These are phyloP conservation scores for Apiospora sp. DNA, from an alignment of 2,329 filamentous ascomycete genomes.

Conservation along the genomic window DNA sequence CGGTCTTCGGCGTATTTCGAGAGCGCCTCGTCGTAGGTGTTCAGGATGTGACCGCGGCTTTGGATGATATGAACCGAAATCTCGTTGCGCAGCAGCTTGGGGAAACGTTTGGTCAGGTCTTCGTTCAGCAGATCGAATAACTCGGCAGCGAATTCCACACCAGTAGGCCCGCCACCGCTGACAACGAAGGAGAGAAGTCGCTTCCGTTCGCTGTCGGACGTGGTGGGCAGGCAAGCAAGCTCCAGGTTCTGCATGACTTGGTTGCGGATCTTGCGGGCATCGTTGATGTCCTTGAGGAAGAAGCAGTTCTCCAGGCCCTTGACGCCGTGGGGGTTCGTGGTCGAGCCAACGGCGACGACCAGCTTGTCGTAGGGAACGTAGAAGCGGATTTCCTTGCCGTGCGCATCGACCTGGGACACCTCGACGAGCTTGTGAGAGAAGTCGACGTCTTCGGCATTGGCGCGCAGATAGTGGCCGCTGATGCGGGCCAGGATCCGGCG, in stretches of 20 bases:
- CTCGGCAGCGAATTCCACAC: slow-evolving; percentile 97
- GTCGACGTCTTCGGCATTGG: slow-evolving; percentile 85
- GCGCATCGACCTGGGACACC: slow-evolving; percentile 74
- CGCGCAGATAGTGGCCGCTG: slow-evolving; percentile 89
- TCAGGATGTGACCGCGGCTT: slow-evolving; percentile 91
- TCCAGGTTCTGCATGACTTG: slow-evolving; percentile 90
- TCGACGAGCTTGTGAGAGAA: slow-evolving; percentile 93
- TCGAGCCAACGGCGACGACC: slow-evolving; percentile 88
- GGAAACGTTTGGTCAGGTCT: slow-evolving; percentile 84
- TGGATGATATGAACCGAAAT: slow-evolving; percentile 98
- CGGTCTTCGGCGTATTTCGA: slow-evolving; percentile 91
- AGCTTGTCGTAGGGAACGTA: slow-evolving; percentile 98
- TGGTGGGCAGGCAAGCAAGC: slow-evolving; percentile 90
- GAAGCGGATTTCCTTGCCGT: slow-evolving; percentile 80
- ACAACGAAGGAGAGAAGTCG: slow-evolving; percentile 94
- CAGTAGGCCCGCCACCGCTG: slow-evolving; percentile 92
- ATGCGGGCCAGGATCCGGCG: slow-evolving; percentile 81
- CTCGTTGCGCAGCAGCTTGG: slow-evolving; percentile 90
- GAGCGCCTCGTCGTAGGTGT: slow-evolving; percentile 96
- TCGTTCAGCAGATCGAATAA: slow-evolving; percentile 97
- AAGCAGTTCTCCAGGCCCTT: slow-evolving; percentile 93
- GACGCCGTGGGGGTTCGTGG: slow-evolving; percentile 94
- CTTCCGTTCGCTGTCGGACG: slow-evolving; percentile 83
- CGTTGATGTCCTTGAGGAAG: slow-evolving; percentile 94
- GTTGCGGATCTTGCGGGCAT: slow-evolving; percentile 90